Conservation (phyloP, 2,329 filamentous ascomycete genomes). For the Arthrobotrys conoides region DNA sequence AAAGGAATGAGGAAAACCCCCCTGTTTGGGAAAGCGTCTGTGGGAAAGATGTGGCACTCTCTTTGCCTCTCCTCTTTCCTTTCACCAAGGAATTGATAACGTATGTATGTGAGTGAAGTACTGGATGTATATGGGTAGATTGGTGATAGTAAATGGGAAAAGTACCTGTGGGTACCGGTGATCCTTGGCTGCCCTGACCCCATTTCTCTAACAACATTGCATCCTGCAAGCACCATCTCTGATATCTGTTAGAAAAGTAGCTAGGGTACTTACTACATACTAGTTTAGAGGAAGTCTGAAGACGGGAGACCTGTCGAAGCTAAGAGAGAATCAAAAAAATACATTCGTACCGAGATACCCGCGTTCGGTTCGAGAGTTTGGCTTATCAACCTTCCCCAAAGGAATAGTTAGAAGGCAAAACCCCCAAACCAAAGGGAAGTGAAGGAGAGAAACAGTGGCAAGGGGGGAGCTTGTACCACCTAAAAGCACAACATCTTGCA, state of each 20-base stretch:
- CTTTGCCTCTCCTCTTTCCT: slow-evolving; percentile 28
- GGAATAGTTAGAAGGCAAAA: no score
- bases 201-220: slow-evolving; percentile 54
- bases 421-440: slow-evolving; percentile 16
- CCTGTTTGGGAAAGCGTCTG: slow-evolving; percentile 37
- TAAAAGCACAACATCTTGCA: slow-evolving; percentile 55
- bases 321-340: slow-evolving; percentile 15
- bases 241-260: slow-evolving; percentile 47
- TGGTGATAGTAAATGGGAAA: slow-evolving; percentile 42
- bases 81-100: slow-evolving; percentile 46
- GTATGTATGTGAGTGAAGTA: slow-evolving; percentile 23
- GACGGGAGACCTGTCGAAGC: slow-evolving; percentile 9
- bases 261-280: no score
- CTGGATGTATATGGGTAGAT: background rate
- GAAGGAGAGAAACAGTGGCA: slow-evolving; percentile 10
- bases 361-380: slow-evolving; percentile 45
- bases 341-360: slow-evolving; percentile 48
- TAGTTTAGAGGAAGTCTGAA: slow-evolving; percentile 14
- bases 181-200: slow-evolving; percentile 39
- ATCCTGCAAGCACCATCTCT: slow-evolving; percentile 26
- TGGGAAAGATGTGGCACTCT: slow-evolving; percentile 26
- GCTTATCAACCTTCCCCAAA: slow-evolving; percentile 49
- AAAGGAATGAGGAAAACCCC: no score
- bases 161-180: slow-evolving; percentile 42
- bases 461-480: slow-evolving; percentile 47